Evolutionary conservation across 176 grass and related monocot species (phyloP).

Genomic region (Thinopyrum elongatum): DNA sequence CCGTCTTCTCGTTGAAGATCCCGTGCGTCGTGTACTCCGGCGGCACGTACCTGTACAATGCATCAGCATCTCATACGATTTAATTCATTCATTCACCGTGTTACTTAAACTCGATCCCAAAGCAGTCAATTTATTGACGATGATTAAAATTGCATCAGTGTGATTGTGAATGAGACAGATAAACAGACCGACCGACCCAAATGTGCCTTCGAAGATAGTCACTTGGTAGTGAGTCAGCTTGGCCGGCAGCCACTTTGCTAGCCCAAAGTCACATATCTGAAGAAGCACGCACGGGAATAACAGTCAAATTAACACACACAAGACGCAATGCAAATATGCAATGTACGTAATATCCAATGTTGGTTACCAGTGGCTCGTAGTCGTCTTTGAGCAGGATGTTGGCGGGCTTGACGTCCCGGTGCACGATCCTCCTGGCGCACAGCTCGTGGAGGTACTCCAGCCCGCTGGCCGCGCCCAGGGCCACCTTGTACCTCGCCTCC

Average conservation of each 20-base stretch:
- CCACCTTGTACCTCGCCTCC: constrained; percentile 54
- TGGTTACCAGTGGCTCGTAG: constrained; percentile 57
- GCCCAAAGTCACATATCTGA: constrained; percentile 91
- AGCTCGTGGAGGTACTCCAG: constrained; percentile 82
- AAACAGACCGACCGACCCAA: constrained; percentile 46
- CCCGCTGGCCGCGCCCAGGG: constrained; percentile 50
- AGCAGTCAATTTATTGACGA: background rate
- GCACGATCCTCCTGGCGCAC: constrained; percentile 70
- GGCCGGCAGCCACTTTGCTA: constrained; percentile 75
- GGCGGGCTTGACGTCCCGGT: constrained; percentile 71
- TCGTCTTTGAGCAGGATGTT: constrained; percentile 75
- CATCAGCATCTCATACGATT: background rate
- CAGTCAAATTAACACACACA: background rate
- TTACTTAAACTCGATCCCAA: too few relatives aligned
- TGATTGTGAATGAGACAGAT: background rate
- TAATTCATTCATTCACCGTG: too few relatives aligned
- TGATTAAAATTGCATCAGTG: background rate
- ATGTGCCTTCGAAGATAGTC: constrained; percentile 70
- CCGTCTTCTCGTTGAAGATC: constrained; percentile 85
- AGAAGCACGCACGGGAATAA: background rate
- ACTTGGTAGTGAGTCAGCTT: constrained; percentile 64
- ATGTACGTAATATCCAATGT: too few relatives aligned
- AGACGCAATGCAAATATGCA: too few relatives aligned
- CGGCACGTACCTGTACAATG: constrained; percentile 51
- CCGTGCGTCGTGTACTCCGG: constrained; percentile 83